These are phyloP conservation scores for Westerdykella sp. DNA, from an alignment of 2,329 filamentous ascomycete species.

Conservation along the genomic window DNA sequence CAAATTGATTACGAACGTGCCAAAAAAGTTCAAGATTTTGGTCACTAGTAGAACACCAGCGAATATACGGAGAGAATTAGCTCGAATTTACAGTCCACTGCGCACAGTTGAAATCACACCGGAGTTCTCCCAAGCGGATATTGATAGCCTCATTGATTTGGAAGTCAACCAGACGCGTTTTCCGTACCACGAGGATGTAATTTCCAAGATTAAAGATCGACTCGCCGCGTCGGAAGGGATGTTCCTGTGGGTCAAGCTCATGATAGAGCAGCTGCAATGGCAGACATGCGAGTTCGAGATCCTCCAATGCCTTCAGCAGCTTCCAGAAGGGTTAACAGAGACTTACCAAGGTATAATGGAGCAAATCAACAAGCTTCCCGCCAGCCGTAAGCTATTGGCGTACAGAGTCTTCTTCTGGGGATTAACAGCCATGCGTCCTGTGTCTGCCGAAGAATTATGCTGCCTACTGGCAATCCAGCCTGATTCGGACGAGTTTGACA, in stretches of 20 bases:
- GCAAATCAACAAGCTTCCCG: background rate
- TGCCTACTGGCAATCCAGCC: slow-evolving; percentile 2
- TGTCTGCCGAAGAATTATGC: background rate
- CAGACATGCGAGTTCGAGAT: slow-evolving; percentile 2
- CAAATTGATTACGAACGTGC: background rate
- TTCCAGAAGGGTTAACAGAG: slow-evolving; percentile 1
- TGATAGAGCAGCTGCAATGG: slow-evolving; percentile 1
- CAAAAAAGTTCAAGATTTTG: slow-evolving; percentile 2
- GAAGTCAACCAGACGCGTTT: background rate
- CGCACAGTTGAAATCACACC: slow-evolving; percentile 1
- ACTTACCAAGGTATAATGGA: slow-evolving; percentile 1
- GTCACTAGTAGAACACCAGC: slow-evolving; percentile 2
- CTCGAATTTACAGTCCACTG: background rate
- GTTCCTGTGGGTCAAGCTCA: slow-evolving; percentile 5
- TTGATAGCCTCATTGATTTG: background rate
- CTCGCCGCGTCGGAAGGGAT: slow-evolving; percentile 1
- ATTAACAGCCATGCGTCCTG: background rate
- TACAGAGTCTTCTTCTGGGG: slow-evolving; percentile 3
- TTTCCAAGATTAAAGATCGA: background rate
- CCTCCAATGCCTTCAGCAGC: background rate
- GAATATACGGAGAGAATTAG: background rate
- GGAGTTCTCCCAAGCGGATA: background rate
- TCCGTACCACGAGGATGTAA: background rate
- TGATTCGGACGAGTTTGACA: background rate
- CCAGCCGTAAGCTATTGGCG: background rate